Evolutionary conservation across 2,329 filamentous ascomycete species (phyloP), one percentile per base, ranked within the genome.

Genomic region (Xylaria sp.): DNA sequence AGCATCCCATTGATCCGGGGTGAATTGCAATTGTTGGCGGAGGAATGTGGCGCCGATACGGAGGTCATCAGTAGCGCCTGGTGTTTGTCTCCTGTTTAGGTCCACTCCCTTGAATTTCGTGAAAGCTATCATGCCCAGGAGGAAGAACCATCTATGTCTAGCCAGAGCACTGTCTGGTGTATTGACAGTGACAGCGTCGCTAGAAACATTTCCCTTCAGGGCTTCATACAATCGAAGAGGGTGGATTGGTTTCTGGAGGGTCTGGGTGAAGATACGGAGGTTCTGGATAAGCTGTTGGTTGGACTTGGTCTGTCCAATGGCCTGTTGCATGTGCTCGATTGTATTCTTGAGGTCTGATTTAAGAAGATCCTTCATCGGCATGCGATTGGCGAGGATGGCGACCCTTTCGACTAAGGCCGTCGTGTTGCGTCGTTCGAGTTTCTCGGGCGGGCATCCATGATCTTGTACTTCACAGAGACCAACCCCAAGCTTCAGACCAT

Each of bases 281-380:
- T 99, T 99, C 70, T 94, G 88, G n/a, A 88, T 82, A 72, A 96
- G 87, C 57, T 92, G 86, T 4, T 90, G 84, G 1, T 88, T 89
- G 11, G 88, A 84, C 70, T 92, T 96, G 22, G 88, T 84, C 49
- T 84, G 83, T 1, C 91, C 91, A 49, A 97, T 88, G 4, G 90
- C 88, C 62, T 91, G 87, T 69, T 97, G 92, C 73, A 99, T 91
- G 63, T 92, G 92, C 54, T 99, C 94, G 54, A 99, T 94, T 0
- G 92, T 91, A 16, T 81, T 85, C 69, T 93, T 95, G 49, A 99
- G 78, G 51, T 97, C 91, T 16, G 92, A 94, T 70, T 96, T 97
- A 16, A 92, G 84, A 17, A 97, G 76, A 61, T 97, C 94, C 66
- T 93, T 96, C 76, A 96, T 89, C 19, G 90, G 87, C 78, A 97